Evolutionary conservation across 495 filamentous ascomycete species (phyloP), one percentile per base, ranked within the genome.

Genomic region (Zalerion maritima): DNA sequence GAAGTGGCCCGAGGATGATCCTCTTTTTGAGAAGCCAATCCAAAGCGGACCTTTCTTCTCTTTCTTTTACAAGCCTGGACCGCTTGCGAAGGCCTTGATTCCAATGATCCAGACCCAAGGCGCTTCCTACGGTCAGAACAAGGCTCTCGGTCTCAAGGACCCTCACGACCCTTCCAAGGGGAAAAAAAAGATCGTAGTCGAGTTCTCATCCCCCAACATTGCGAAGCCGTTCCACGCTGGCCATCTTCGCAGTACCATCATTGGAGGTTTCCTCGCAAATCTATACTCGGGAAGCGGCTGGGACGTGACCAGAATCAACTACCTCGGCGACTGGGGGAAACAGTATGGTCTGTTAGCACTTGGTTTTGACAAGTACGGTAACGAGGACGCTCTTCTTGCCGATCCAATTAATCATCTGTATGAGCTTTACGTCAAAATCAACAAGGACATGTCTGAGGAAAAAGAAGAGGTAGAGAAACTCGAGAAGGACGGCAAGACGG

Each of bases 1-100:
- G 29, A 79, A 82, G 62, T 87, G 81, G 52, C 81, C 83, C 22
- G 73, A 79, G 31, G 78, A 75, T 33, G 73, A 83, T 22, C 58
- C 60, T 18, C 65, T 89, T 24, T 58, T 89, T 41, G 56, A 75
- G 30, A 77, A 75, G 32, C 81, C 82, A 1, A 59, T 57, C 13
- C 53, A 58, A 10, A 43, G 52, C 35, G 77, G 73, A 30, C 63
- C 71, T 26, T 87, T 82, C 43, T 42, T 96, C 9, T 71, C 75
- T 40, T 94, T 96, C 63, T 89, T 78, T 63, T 77, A 78, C 62
- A 75, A 75, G 44, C 53, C 62, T 9, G 46, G 54, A 1, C 64
- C 71, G 16, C 57, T 85, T 20, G 48, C 67, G 28, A 46, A 71
- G 30, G 53, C 70, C 7, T 60, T 87, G 18, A 60, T 89, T 25